Evolutionary conservation across 2,329 filamentous ascomycete species (phyloP), one percentile per base, ranked within the genome.

Genomic region (Colletotrichum zoysiae): DNA sequence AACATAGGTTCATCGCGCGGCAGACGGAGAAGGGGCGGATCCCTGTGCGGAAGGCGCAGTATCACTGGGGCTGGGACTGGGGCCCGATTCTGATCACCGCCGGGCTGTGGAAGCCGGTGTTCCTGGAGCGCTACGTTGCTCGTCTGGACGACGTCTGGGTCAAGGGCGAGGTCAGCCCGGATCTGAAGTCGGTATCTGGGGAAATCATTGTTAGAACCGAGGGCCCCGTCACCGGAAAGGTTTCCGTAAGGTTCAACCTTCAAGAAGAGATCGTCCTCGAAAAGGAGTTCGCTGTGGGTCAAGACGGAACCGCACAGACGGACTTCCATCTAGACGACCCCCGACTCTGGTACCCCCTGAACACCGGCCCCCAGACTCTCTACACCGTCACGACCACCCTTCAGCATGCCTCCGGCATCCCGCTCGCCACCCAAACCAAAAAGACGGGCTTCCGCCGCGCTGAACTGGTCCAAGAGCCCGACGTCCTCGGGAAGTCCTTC

Each of bases 61-160:
- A 90, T 75, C 88, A 92, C 75, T 93, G 89, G 89, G 90, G 91
- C 5, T 93, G 90, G 90, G 90, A 93, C 76, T 92, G 90, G 91
- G 91, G 90, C 0, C 90, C 90, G 1, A 84, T 90, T 8, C 75
- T 92, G 63, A 85, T 90, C 78, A 90, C 89, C 0, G 86, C 85
- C 11, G 90, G 90, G 0, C 88, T 90, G 3, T 95, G 92, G 92
- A 87, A 88, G 73, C 87, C 90, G 2, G 85, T 94, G 2, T 85
- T 85, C 16, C 79, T 95, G 2, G 92, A 95, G 78, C 85, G 86
- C 0, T 94, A 92, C 71, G 78, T 82, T 51, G 84, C 85, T 11
- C 84, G 87, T 20, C 80, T 95, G 6, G 83, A 87, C 0, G 89
- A 93, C 75, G 80, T 94, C 4, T 86, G 86, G 74, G 79, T 83